phyloP scores from a whole-genome alignment of 306 rosid genomes.

The Ammopiptanthus mongolicus region DNA sequence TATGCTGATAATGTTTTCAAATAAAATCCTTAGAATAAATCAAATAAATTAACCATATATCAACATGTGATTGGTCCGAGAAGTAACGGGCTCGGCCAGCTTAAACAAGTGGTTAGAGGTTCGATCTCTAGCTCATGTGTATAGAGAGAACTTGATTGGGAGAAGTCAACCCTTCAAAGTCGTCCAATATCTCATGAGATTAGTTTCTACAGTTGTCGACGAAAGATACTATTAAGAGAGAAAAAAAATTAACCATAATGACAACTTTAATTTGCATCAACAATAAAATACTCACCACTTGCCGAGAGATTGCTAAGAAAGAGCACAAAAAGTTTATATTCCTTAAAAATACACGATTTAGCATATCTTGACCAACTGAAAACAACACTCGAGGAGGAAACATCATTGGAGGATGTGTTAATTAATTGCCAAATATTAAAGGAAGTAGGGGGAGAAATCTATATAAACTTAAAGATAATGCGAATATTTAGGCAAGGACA shows the following conservation, averaged over 20 bases:
- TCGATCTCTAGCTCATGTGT: too few species aligned
- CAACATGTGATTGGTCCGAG: too few species aligned
- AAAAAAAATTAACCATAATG: too few species aligned
- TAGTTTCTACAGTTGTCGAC: too few species aligned
- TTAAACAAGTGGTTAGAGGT: too few species aligned
- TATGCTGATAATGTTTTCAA: too few species aligned
- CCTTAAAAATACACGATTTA: neutral
- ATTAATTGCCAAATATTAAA: neutral
- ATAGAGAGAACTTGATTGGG: too few species aligned
- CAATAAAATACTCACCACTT: neutral
- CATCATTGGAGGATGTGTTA: neutral
- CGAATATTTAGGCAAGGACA: neutral
- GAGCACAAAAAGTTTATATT: neutral
- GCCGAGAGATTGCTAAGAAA: neutral
- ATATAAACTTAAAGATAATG: neutral
- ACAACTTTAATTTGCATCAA: neutral
- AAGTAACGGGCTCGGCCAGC: too few species aligned
- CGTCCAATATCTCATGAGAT: too few species aligned
- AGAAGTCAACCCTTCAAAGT: too few species aligned
- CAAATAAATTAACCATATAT: neutral
- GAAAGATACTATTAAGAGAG: too few species aligned
- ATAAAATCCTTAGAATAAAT: neutral
- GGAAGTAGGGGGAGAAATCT: neutral
- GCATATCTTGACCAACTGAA: neutral
- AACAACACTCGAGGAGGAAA: neutral